These are phyloP conservation scores for Wallacemonas sp. DNA, from an alignment of 208 protist genomes.

Conservation along the genomic window DNA sequence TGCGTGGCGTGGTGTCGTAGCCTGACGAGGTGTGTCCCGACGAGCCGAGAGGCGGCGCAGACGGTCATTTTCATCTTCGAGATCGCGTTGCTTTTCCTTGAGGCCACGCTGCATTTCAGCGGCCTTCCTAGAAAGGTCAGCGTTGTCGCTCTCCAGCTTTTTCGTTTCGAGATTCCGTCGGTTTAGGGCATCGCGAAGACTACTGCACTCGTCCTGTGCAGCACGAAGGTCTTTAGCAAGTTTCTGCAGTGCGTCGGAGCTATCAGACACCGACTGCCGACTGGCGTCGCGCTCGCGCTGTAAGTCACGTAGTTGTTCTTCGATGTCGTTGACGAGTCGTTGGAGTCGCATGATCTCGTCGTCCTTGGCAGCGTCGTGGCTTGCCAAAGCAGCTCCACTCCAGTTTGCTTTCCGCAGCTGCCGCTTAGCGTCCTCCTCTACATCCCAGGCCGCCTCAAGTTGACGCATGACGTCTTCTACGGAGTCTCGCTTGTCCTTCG, in stretches of 20 bases:
- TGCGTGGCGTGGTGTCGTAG: constrained; percentile 18
- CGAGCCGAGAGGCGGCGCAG: constrained; percentile 6
- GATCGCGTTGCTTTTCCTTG: constrained; percentile 15
- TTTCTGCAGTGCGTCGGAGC: background rate
- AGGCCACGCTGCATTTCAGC: constrained; percentile 19
- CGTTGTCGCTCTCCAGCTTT: constrained; percentile 26
- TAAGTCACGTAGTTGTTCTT: constrained; percentile 33
- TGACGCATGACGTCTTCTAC: constrained; percentile 76
- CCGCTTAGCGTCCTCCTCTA: constrained; percentile 45
- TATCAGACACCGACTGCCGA: background rate
- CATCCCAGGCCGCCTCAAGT: constrained; percentile 65
- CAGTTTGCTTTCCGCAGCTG: constrained; percentile 22
- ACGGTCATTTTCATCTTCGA: constrained; percentile 47
- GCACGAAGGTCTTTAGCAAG: constrained; percentile 21
- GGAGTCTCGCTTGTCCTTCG: constrained; percentile 71
- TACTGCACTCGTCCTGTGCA: constrained; percentile 29
- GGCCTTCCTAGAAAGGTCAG: constrained; percentile 28
- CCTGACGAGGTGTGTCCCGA: background rate
- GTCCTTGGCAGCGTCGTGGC: constrained; percentile 47
- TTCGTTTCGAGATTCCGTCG: constrained; percentile 25
- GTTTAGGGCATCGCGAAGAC: constrained; percentile 16
- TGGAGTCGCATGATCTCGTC: constrained; percentile 47
- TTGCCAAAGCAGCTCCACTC: constrained; percentile 24
- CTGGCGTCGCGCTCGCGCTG: constrained; percentile 12
- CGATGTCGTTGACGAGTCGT: constrained; percentile 28